Percentiles rank a stretch among this genome's conserved stretches.
phyloP scores from a whole-genome alignment of 352 stramenopile species.

The Phytophthora ohioensis region DNA sequence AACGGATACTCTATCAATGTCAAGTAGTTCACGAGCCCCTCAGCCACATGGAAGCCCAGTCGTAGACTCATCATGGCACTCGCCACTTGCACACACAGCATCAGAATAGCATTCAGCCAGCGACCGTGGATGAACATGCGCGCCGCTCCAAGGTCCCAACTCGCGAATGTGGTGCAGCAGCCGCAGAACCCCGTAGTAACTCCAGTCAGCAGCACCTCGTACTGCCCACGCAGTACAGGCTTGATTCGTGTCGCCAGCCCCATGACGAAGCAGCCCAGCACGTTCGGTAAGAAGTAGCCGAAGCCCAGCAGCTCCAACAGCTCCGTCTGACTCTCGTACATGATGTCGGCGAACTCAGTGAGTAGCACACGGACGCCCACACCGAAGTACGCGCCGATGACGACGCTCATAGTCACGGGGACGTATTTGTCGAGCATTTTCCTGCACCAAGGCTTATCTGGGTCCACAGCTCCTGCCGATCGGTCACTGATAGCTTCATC shows the following conservation, averaged over 20 bases:
- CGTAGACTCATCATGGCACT: constrained; percentile 56
- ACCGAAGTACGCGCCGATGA: constrained; percentile 58
- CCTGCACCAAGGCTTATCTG: constrained; percentile 7
- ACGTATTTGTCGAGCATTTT: constrained; percentile 42
- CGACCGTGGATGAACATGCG: constrained; percentile 58
- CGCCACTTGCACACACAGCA: constrained; percentile 58
- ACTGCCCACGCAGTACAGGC: constrained; percentile 55
- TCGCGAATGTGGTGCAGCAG: constrained; percentile 73
- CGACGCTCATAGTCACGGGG: constrained; percentile 48
- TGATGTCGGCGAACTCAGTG: constrained; percentile 51
- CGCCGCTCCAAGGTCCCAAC: constrained; percentile 60
- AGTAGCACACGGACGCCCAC: constrained; percentile 60
- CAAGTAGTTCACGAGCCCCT: constrained; percentile 55
- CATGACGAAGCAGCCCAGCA: constrained; percentile 75
- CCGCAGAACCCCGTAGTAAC: constrained; percentile 78
- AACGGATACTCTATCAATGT: constrained; percentile 54
- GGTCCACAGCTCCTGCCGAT: constrained; percentile 1
- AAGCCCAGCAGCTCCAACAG: constrained; percentile 64
- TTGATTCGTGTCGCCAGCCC: constrained; percentile 52
- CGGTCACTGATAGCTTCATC: constrained; percentile 17
- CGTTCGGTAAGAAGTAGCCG: constrained; percentile 66
- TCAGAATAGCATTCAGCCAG: constrained; percentile 60
- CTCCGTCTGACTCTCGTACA: constrained; percentile 48
- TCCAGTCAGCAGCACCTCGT: constrained; percentile 57
- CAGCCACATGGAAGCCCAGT: constrained; percentile 50